phyloP scores from a whole-genome alignment of 441 rosid genomes.

The Geranium incanum region DNA sequence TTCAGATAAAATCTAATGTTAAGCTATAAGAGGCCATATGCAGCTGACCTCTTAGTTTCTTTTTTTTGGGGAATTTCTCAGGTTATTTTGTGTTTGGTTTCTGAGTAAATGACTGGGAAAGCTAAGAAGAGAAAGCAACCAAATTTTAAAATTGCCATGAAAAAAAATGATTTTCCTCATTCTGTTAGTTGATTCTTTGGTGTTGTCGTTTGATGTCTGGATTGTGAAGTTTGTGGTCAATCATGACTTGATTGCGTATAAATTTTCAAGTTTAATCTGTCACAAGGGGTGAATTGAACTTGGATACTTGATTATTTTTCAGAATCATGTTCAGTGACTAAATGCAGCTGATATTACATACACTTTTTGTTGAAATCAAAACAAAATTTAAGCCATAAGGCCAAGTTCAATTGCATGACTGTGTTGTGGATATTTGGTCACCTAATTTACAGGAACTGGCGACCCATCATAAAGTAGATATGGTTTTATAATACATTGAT shows the following conservation, averaged over 20 bases:
- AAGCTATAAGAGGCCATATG: no score
- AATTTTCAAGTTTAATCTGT: not conserved
- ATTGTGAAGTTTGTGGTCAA: not conserved
- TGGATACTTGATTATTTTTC: not conserved
- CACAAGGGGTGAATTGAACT: not conserved
- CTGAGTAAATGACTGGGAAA: not conserved
- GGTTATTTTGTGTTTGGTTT: not conserved
- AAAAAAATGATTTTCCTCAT: no score
- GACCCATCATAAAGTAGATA: not conserved
- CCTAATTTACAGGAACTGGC: not conserved
- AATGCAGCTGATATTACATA: not conserved
- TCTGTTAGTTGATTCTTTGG: not conserved
- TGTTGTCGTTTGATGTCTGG: not conserved
- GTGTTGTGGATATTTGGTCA: not conserved
- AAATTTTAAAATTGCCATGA: no score
- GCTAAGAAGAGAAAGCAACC: not conserved
- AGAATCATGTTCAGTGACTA: not conserved
- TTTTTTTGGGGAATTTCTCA: not conserved
- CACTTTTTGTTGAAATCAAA: not conserved
- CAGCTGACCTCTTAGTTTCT: no score
- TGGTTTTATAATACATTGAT: not conserved
- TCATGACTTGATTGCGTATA: no score
- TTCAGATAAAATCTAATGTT: no score
- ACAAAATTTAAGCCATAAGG: not conserved
- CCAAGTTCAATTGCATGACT: not conserved